Percentiles rank a stretch among this genome's conserved stretches.
These are phyloP conservation scores for Xylaria sp. DNA, from an alignment of 2,329 filamentous ascomycete species.

Conservation along the genomic window DNA sequence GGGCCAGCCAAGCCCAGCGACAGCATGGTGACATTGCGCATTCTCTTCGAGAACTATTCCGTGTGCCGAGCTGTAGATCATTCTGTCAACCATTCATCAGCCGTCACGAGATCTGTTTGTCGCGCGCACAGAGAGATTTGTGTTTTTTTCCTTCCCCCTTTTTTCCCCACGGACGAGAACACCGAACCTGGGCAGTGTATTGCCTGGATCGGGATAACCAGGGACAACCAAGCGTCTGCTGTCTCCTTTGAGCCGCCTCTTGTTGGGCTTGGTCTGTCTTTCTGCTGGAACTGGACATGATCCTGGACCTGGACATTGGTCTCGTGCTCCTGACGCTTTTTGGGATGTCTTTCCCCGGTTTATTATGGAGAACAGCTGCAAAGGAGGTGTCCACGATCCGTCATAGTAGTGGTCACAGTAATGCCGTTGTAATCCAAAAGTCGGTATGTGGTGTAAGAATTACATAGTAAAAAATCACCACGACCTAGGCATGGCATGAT, in stretches of 20 bases:
- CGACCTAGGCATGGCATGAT: background rate
- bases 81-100: constrained; percentile 16
- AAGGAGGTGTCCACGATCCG: constrained; percentile 1
- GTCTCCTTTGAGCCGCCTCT: background rate
- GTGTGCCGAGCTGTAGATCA: constrained; percentile 31
- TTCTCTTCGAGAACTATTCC: constrained; percentile 33
- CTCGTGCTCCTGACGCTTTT: constrained; percentile 8
- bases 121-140: background rate
- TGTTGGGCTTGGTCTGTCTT: no score
- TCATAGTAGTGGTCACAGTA: background rate
- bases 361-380: constrained; percentile 10
- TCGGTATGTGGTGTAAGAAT: constrained; percentile 30
- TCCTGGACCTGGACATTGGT: background rate
- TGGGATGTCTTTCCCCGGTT: constrained; percentile 1
- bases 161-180: background rate
- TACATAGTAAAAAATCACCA: constrained; percentile 25
- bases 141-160: background rate
- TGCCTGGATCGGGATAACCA: background rate
- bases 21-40: constrained; percentile 1
- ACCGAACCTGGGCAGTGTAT: background rate
- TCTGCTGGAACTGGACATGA: background rate
- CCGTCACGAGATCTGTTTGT: constrained; percentile 35
- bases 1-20: no score
- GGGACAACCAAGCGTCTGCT: background rate
- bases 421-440: constrained; percentile 17